Evolutionary conservation across 805 yeast species (phyloP).

Genomic region (Saccharomycopsis javanensis): DNA sequence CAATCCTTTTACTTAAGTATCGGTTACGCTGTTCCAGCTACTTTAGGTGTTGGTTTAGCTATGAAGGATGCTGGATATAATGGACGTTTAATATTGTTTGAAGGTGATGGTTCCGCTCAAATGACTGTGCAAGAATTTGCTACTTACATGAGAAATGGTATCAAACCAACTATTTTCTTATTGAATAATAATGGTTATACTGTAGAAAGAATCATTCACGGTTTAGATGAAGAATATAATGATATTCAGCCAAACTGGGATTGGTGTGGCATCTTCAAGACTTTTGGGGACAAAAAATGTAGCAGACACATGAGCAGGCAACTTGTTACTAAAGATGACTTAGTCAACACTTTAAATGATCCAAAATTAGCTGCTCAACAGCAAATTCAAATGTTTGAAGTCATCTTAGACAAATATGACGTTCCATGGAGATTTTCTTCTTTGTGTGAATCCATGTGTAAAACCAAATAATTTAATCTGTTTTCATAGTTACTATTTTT

Average conservation of each 20-base stretch:
- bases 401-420: constrained; percentile 48
- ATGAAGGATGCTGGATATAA: constrained; percentile 38
- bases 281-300: constrained; percentile 47
- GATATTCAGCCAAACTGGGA: constrained; percentile 77
- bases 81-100: constrained; percentile 59
- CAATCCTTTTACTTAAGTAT: constrained; percentile 79
- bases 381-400: constrained; percentile 46
- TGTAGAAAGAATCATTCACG: constrained; percentile 78
- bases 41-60: constrained; percentile 76
- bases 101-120: constrained; percentile 93
- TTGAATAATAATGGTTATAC: constrained; percentile 86
- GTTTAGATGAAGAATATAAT: constrained; percentile 67
- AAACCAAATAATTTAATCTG: not conserved
- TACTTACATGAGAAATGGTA: constrained; percentile 46
- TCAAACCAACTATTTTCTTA: constrained; percentile 61
- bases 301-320: constrained; percentile 25
- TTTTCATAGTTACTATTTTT: not conserved
- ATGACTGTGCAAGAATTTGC: constrained; percentile 86
- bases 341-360: constrained; percentile 29
- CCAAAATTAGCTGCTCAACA: constrained; percentile 28
- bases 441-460: constrained; percentile 25
- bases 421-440: constrained; percentile 51
- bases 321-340: constrained; percentile 32
- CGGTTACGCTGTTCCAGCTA: constrained; percentile 81
- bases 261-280: constrained; percentile 60